Base-by-base conservation (phyloP, 2,329 filamentous ascomycete species). In the Paecilomyces niveus region DNA sequence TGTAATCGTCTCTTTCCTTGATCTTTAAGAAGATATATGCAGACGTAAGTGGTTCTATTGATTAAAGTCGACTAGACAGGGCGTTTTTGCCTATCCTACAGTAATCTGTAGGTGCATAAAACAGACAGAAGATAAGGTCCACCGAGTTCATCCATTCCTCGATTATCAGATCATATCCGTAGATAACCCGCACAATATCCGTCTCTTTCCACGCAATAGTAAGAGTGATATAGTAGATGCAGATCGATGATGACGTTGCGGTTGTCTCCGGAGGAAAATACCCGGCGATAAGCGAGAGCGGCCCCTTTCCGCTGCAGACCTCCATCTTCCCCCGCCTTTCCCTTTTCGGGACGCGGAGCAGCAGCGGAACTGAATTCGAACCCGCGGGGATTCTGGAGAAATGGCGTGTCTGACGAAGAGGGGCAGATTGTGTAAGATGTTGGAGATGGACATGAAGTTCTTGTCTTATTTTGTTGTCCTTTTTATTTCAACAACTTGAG, bases 271-370 rank as follows among this genome's bases (percentile, higher is more conserved):
- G 50, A 26, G 7, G 22, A 21, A 31, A 59, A 64, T 31, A 61
- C 54, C 63, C 63, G 63, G 57, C n/a, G 49, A 56, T 64, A 64
- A 63, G 61, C 61, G 63, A 55, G 11, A 53, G 54, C 29, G 22
- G n/a, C 15, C 10, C 54, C 18, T 10, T 53, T 35, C 51, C 21
- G 33, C 51, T n/a, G 8, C 13, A 6, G 24, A 1, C 10, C 49
- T 21, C 18, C 7, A 13, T 26, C 49, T 3, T 51, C 15, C 35
- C 5, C 35, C 35, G 15, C 15, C 5, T 45, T 45, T 45, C 35
- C 35, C 5, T 6, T 45, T 45, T 45, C n/a, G 15, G 35, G 35
- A 29, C 21, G 50, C 21, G 21, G 50, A 26, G 50, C 2, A 21
- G 22, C 50, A 52, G 50, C 50, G 50, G 50, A 52, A 52, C n/a